phyloP scores from a whole-genome alignment of 148 eudicot species.

The Cornus florida region DNA sequence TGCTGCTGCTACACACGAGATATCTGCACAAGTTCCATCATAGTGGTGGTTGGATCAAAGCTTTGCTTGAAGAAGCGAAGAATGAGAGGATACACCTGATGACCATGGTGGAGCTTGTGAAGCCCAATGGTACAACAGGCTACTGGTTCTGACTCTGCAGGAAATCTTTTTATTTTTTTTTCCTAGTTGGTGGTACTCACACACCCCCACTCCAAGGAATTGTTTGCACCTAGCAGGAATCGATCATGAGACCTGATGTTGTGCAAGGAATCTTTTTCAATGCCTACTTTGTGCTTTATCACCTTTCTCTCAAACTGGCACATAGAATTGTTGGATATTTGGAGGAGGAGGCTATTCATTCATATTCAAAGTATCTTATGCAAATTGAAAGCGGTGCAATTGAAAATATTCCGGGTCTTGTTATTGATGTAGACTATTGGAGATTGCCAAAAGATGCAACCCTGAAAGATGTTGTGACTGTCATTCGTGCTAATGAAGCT shows the following conservation, averaged over 20 bases:
- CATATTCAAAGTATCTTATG: conserved; percentile 79
- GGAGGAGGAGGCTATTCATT: conserved; percentile 93
- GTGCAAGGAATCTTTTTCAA: conserved; percentile 88
- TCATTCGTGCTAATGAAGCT: conserved; percentile 95
- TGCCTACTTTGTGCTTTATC: conserved; percentile 59
- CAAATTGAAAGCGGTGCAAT: conserved; percentile 75
- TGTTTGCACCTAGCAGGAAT: too few relatives aligned
- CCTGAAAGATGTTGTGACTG: conserved; percentile 79
- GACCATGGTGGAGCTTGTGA: conserved; percentile 90
- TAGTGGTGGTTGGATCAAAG: conserved; percentile 93
- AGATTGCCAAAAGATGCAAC: conserved; percentile 78
- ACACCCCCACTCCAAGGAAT: too few relatives aligned
- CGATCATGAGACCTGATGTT: too few relatives aligned
- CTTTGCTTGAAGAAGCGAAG: conserved; percentile 90
- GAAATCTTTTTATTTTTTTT: too few relatives aligned
- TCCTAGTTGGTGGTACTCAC: too few relatives aligned
- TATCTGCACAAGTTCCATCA: conserved; percentile 83
- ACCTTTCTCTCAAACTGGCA: conserved; percentile 79
- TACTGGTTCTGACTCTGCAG: conserved; percentile 51
- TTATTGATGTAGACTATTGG: conserved; percentile 91
- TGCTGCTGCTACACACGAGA: conserved; percentile 73
- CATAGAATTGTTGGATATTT: conserved; percentile 89
- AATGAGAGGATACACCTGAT: conserved; percentile 95
- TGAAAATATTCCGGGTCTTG: conserved; percentile 79
- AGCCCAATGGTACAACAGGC: conserved; percentile 88